Percentiles rank a stretch among this genome's conserved stretches.
These are phyloP conservation scores for Trifolium fragiferum DNA, from an alignment of 306 rosid species.

Conservation along the genomic window DNA sequence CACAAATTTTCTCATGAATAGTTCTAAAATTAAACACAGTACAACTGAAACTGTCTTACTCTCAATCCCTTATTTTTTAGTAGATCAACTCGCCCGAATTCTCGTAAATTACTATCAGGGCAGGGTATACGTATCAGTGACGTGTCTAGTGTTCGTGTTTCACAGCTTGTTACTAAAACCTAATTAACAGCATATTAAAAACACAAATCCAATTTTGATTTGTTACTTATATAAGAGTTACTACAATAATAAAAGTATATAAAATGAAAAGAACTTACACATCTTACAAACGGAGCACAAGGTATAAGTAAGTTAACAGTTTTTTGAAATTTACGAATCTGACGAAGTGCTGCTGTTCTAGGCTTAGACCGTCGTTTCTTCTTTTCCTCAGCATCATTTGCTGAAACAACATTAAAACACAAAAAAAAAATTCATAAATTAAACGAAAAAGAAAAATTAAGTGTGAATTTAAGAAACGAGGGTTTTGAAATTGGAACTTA, in stretches of 20 bases:
- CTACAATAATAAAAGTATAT: not conserved
- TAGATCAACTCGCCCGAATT: too few species aligned
- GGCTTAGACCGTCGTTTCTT: constrained; percentile 56
- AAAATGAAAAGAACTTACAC: constrained; percentile 52
- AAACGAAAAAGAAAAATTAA: not conserved
- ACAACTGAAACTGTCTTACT: too few species aligned
- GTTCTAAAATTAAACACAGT: too few species aligned
- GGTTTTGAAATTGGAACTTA: not conserved
- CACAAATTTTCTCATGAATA: too few species aligned
- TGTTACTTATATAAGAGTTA: not conserved
- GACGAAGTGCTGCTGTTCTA: constrained; percentile 73
- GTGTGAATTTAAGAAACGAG: not conserved
- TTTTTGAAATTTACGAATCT: constrained; percentile 73
- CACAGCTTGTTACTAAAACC: not conserved
- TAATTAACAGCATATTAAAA: not conserved
- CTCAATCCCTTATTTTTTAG: too few species aligned
- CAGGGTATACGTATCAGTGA: not conserved
- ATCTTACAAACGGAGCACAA: constrained; percentile 70
- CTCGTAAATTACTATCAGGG: not conserved
- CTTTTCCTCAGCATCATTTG: constrained; percentile 31
- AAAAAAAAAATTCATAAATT: too few species aligned
- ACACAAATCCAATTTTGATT: not conserved
- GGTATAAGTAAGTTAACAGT: constrained; percentile 59
- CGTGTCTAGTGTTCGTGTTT: not conserved
- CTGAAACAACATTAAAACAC: constrained; percentile 16